phyloP scores from a whole-genome alignment of 2,329 filamentous ascomycete species.

The Reticulascus tulasneorum region DNA sequence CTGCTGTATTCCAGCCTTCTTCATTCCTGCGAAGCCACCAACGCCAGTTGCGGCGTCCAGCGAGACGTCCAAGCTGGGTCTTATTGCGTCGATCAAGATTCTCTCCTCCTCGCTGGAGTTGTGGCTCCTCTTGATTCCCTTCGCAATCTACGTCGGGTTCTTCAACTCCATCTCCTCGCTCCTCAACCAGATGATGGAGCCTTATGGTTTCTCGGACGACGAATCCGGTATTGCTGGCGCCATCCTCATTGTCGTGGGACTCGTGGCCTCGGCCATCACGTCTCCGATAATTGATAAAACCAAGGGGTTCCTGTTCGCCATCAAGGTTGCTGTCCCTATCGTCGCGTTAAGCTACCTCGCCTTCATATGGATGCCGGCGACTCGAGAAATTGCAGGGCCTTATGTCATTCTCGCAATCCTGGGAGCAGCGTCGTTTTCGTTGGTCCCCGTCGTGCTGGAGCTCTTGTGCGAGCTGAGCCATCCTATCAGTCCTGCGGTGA shows the following conservation, averaged over 20 bases:
- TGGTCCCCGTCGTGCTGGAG: slow-evolving; percentile 83
- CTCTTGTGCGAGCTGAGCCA: slow-evolving; percentile 83
- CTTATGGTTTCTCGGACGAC: slow-evolving; percentile 79
- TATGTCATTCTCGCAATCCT: slow-evolving; percentile 73
- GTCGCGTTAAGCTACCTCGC: slow-evolving; percentile 69
- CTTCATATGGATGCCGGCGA: slow-evolving; percentile 71
- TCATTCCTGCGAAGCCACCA: slow-evolving; percentile 72
- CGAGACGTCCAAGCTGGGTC: slow-evolving; percentile 49
- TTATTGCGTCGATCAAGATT: slow-evolving; percentile 48
- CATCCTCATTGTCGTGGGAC: slow-evolving; percentile 81
- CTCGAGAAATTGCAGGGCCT: slow-evolving; percentile 55
- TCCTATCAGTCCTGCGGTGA: slow-evolving; percentile 81
- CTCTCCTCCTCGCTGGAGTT: slow-evolving; percentile 64
- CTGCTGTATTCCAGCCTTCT: slow-evolving; percentile 70
- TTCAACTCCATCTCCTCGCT: slow-evolving; percentile 91
- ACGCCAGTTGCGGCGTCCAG: slow-evolving; percentile 71
- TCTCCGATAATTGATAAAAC: slow-evolving; percentile 82
- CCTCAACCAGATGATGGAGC: slow-evolving; percentile 83
- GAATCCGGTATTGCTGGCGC: slow-evolving; percentile 88
- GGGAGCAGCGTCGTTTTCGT: slow-evolving; percentile 73
- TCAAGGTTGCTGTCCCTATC: slow-evolving; percentile 72
- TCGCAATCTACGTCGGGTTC: slow-evolving; percentile 78
- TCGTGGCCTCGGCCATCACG: slow-evolving; percentile 70
- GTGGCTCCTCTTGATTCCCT: slow-evolving; percentile 79
- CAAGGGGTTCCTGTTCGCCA: slow-evolving; percentile 70